Evolutionary conservation across 2,329 filamentous ascomycete genomes (phyloP), one percentile per base, ranked within the genome.

Genomic region (Penicillium verrucosum): DNA sequence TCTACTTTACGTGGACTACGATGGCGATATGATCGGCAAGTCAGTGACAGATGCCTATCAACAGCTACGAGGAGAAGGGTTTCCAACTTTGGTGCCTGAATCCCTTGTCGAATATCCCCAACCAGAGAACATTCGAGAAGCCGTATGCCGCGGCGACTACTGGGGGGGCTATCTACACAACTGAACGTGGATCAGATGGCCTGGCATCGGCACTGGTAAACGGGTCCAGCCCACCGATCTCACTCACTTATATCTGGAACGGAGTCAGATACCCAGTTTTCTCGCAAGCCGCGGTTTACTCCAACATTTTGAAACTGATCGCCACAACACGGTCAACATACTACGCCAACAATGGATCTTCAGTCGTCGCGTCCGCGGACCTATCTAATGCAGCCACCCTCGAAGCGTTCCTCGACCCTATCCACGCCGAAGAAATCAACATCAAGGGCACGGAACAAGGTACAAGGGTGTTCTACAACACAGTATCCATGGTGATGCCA

Each of bases 401-500:
- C 2, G 5, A 25, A 16, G 38, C 38, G 1, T 55, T 55, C 45
- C 38, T 38, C 14, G 18, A 51, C 16, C 52, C 52, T 2, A 55
- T 55, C 14, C 38, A 32, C 1, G 37, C 46, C 9, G 29, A 27
- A 1, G 62, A 61, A 12, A 60, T 67, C 47, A 73, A 77, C 60
- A 71, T 77, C 59, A 69, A 76, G 55, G 59, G 63, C 0, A 75
- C 73, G 1, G 56, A 64, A 0, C 73, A 78, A 49, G 73, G 75
- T 9, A 60, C 70, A 0, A 57, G 72, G 2, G 67, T 74, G 1
- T 65, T 77, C 21, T 73, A 77, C 61, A 77, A 77, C 63, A 76
- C 72, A 3, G 64, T 76, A 21, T 68, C 70, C 12, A 75, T 77
- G 58, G 71, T 74, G 25, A 71, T 78, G 54, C 69, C 75, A 5